A percentile compares a stretch with the other conserved stretches of the same genome.
Conservation (phyloP, 305 asterid species). For the Vinca major region DNA sequence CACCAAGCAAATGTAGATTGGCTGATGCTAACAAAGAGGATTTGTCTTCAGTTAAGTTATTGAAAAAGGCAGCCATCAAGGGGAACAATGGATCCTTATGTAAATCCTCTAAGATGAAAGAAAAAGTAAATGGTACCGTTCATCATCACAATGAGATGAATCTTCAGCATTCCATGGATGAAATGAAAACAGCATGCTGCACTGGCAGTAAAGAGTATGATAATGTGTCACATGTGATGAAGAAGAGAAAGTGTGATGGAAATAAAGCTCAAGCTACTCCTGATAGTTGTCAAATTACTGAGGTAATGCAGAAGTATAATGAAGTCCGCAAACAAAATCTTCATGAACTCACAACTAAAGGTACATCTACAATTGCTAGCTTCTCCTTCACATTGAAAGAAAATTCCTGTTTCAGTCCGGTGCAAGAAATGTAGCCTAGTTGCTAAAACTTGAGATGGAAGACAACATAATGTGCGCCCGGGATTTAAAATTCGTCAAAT, state of each 20-base stretch:
- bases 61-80: slow-evolving; percentile 19
- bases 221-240: slow-evolving; percentile 20
- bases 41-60: slow-evolving; percentile 18
- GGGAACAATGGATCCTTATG: not conserved
- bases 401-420: not conserved
- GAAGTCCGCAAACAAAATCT: slow-evolving; percentile 45
- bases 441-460: not conserved
- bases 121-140: slow-evolving; percentile 16
- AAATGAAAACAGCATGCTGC: slow-evolving; percentile 21
- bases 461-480: not conserved
- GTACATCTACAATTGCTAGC: slow-evolving; percentile 24
- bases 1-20: slow-evolving; percentile 20
- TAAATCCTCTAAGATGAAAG: slow-evolving; percentile 16
- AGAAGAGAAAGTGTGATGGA: slow-evolving; percentile 24
- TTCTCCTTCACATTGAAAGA: slow-evolving; percentile 9
- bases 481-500: not conserved
- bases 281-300: slow-evolving; percentile 19
- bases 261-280: slow-evolving; percentile 17
- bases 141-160: slow-evolving; percentile 22
- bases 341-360: slow-evolving; percentile 36
- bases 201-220: slow-evolving; percentile 25
- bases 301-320: slow-evolving; percentile 29
- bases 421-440: not conserved
- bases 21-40: slow-evolving; percentile 22
- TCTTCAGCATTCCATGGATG: slow-evolving; percentile 21